phyloP scores from a whole-genome alignment of 2,329 filamentous ascomycete species.

The Cladosporium cucumerinum region DNA sequence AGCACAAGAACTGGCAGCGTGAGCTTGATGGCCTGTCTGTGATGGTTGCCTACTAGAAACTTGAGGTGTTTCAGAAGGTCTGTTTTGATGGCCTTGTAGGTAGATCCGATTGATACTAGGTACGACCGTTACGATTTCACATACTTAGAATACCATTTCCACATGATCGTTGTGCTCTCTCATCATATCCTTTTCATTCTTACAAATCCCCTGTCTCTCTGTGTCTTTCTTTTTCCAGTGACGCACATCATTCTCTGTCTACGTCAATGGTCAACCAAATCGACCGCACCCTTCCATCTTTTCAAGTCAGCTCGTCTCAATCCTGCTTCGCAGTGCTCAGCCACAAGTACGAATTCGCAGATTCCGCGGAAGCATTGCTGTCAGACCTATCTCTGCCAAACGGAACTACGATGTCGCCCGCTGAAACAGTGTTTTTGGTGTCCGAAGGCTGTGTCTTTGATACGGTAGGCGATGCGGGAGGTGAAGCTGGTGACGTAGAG shows the following conservation, averaged over 20 bases:
- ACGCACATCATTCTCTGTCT: neutral
- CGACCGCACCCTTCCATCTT: neutral
- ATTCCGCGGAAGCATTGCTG: neutral
- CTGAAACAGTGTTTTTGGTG: neutral
- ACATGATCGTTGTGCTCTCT: neutral
- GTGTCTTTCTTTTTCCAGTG: neutral
- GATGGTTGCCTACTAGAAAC: slow-evolving; percentile 64
- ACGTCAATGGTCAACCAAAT: neutral
- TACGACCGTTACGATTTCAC: neutral
- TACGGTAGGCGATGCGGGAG: neutral
- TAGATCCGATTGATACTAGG: slow-evolving; percentile 19
- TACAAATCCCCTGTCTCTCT: neutral
- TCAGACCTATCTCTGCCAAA: slow-evolving; percentile 5
- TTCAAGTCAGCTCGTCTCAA: neutral
- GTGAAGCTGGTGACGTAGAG: neutral
- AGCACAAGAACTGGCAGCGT: slow-evolving; percentile 70
- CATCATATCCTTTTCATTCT: neutral
- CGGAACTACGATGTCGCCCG: neutral
- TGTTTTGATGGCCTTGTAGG: neutral
- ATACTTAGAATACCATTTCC: neutral
- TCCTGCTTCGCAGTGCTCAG: slow-evolving; percentile 1
- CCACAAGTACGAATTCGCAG: slow-evolving; percentile 9
- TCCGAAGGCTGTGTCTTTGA: neutral
- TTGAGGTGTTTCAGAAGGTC: neutral
- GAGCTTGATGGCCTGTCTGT: slow-evolving; percentile 67